Conservation (phyloP, 148 eudicot species). For the Linanthus parryae region DNA sequence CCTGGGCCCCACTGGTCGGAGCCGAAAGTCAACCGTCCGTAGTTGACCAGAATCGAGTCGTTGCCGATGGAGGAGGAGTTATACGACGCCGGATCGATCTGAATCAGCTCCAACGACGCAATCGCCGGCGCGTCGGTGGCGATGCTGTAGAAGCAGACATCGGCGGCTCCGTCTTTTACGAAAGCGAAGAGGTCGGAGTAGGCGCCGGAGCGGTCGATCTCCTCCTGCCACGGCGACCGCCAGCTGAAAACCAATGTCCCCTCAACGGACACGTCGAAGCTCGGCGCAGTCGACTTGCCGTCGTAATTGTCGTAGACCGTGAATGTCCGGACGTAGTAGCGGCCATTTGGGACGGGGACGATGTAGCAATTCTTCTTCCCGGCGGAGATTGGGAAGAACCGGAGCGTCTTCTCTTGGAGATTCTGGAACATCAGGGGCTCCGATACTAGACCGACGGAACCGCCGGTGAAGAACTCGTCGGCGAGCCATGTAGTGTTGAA, state of each 20-base stretch:
- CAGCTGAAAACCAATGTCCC: conserved; percentile 64
- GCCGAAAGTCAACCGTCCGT: conserved; percentile 58
- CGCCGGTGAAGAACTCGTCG: conserved; percentile 70
- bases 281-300: conserved; percentile 59
- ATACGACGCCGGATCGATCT: conserved; percentile 56
- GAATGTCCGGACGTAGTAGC: conserved; percentile 59
- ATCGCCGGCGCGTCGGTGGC: conserved; percentile 78
- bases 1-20: conserved; percentile 82
- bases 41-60: conserved; percentile 50
- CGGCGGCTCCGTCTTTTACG: conserved; percentile 32
- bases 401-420: conserved; percentile 56
- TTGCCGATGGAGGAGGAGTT: conserved; percentile 17
- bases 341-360: conserved; percentile 33
- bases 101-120: conserved; percentile 46
- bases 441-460: conserved; percentile 58
- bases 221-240: conserved; percentile 71
- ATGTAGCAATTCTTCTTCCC: conserved; percentile 80
- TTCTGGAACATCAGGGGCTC: conserved; percentile 62
- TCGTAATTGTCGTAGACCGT: conserved; percentile 85
- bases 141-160: conserved; percentile 65
- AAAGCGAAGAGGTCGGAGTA: conserved; percentile 73
- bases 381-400: conserved; percentile 73
- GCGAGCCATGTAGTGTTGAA: conserved; percentile 62
- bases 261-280: conserved; percentile 71
- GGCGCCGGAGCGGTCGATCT: conserved; percentile 40